A percentile compares a stretch with the other conserved stretches of the same genome.
Evolutionary conservation across 83 land plant genomes (phyloP).

Genomic region (Picea engelmannii): DNA sequence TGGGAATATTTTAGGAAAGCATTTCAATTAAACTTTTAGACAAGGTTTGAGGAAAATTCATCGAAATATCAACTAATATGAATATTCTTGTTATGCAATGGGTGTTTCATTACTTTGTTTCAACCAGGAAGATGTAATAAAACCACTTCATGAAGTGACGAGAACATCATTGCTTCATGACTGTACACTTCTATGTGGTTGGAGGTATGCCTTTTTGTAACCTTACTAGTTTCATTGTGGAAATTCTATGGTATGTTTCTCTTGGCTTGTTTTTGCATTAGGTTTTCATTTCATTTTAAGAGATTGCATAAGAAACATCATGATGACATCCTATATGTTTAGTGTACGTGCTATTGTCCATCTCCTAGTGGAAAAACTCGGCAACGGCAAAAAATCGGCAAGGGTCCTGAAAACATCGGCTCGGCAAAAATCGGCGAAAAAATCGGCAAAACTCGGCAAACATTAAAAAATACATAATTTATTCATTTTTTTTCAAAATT

Average conservation of each 20-base stretch:
- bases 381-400: no score
- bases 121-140: slow-evolving; percentile 92
- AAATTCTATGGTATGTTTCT: not conserved
- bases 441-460: no score
- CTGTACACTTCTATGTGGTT: slow-evolving; percentile 92
- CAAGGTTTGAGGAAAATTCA: not conserved
- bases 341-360: not conserved
- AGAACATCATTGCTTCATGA: slow-evolving; percentile 94
- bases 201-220: slow-evolving; percentile 68
- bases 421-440: no score
- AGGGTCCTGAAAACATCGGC: no score
- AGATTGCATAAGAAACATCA: not conserved
- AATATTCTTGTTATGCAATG: slow-evolving; percentile 6
- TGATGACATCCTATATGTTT: not conserved
- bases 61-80: not conserved
- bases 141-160: slow-evolving; percentile 96
- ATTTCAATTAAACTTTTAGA: not conserved
- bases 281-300: not conserved
- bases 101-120: slow-evolving; percentile 5
- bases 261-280: not conserved
- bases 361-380: no score
- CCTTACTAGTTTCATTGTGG: not conserved
- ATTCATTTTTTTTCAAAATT: no score
- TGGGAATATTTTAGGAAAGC: not conserved
- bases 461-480: no score